phyloP scores from a whole-genome alignment of 495 filamentous ascomycete genomes.

The Neurospora tetraspora region DNA sequence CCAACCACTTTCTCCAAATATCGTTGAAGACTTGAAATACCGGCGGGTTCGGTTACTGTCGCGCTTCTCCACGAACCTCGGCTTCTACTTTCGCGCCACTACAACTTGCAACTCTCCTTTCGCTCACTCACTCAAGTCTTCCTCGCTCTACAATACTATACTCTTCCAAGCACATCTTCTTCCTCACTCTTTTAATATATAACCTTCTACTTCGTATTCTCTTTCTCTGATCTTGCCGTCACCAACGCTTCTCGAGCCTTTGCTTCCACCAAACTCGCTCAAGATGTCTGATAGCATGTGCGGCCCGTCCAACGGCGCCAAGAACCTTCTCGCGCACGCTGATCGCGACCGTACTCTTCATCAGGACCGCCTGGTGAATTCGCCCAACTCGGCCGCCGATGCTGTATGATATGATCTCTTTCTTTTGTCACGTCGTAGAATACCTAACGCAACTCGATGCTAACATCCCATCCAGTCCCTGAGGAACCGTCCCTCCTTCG shows the following conservation, averaged over 20 bases:
- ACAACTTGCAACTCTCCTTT: not conserved
- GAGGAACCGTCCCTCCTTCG: slow-evolving; percentile 11
- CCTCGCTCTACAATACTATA: not conserved
- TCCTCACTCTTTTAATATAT: not conserved
- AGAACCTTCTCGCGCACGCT: slow-evolving; percentile 74
- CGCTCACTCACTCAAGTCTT: not conserved
- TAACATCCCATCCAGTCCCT: slow-evolving; percentile 17
- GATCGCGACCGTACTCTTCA: slow-evolving; percentile 70
- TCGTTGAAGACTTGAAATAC: not conserved
- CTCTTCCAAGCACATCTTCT: not conserved
- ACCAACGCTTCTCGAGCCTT: not conserved
- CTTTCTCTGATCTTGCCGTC: not conserved
- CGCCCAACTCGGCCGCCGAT: slow-evolving; percentile 10
- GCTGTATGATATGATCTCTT: slow-evolving; percentile 5
- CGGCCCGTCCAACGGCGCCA: slow-evolving; percentile 81
- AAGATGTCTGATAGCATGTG: slow-evolving; percentile 75
- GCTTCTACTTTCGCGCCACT: not conserved
- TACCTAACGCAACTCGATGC: not conserved
- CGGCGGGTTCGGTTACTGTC: not conserved
- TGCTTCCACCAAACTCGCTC: slow-evolving; percentile 7
- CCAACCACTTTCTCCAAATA: not conserved
- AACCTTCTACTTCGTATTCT: not conserved
- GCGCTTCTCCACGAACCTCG: not conserved
- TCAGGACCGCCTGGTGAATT: slow-evolving; percentile 53
- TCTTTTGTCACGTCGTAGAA: not conserved